These are phyloP conservation scores for Apiospora koreana DNA, from an alignment of 2,329 filamentous ascomycete genomes.

Conservation along the genomic window DNA sequence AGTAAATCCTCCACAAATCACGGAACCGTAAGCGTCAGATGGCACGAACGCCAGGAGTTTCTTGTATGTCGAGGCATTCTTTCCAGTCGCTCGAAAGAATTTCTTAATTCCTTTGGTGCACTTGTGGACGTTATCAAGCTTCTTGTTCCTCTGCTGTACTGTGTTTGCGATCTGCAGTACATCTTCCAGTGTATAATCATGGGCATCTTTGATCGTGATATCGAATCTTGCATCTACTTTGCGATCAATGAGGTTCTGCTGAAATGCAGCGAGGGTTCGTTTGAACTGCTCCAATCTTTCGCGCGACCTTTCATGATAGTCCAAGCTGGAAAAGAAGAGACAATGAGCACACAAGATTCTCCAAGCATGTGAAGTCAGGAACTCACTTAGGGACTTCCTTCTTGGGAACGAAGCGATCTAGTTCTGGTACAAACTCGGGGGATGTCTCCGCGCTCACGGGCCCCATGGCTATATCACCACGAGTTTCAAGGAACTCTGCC, in stretches of 20 bases:
- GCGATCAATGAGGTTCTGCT: constrained; percentile 17
- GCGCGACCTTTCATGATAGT: constrained; percentile 19
- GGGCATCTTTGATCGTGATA: constrained; percentile 17
- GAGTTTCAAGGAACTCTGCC: constrained; percentile 19
- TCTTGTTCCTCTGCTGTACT: constrained; percentile 17
- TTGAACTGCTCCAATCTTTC: constrained; percentile 18
- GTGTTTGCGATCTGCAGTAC: constrained; percentile 18
- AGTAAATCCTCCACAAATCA: constrained; percentile 22
- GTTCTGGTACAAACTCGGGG: constrained; percentile 17
- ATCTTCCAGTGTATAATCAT: constrained; percentile 19
- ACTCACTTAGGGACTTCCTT: background rate
- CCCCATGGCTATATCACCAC: constrained; percentile 16
- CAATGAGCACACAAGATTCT: no score
- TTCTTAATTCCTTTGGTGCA: constrained; percentile 18
- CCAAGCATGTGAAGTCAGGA: no score
- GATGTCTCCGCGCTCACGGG: constrained; percentile 15
- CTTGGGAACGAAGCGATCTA: background rate
- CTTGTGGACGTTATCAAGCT: constrained; percentile 15
- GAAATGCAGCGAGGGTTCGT: constrained; percentile 16
- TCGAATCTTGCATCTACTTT: constrained; percentile 19
- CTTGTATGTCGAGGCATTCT: constrained; percentile 17
- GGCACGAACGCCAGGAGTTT: constrained; percentile 21
- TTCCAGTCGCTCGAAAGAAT: constrained; percentile 16
- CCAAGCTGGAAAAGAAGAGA: background rate
- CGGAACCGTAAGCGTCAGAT: constrained; percentile 19